Base-by-base conservation (phyloP, 192 early-diverging fungal genomes). In the Coemansia sp. region DNA sequence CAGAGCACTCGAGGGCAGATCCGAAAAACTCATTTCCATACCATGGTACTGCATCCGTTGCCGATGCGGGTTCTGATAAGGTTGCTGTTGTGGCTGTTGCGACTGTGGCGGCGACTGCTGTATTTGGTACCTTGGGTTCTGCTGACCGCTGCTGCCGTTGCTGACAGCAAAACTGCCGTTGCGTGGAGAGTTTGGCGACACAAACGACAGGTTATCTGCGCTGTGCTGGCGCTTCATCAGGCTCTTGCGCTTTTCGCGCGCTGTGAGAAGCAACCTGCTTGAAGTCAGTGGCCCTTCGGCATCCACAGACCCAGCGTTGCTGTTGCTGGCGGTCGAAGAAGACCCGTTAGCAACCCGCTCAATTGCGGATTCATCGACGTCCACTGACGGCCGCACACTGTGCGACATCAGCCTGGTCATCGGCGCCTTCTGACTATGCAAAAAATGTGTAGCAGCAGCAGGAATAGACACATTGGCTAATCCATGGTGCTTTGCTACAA, bases 191-290 rank as follows among this genome's bases (percentile, higher is more conserved):
- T 22, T 51, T 3, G 67, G 52, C 18, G 67, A 14, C 12, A 69
- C 22, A 12, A 38, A 38, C 12, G 65, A 56, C 37, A 73, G 54
- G 35, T 66, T 75, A 34, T 81, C 80, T 2, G 56, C 71, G 52
- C 80, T 83, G 62, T 68, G 56, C 59, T 83, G 80, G 15, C 80
- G 72, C n/a, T 60, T 71, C 58, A 70, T 65, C 48, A 78, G 56
- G 56, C 72, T 72, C 64, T 65, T 51, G n/a, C 75, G 80, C 28
- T 68, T 73, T 61, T 83, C 80, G 28, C 61, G 55, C 2, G 79
- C 71, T 9, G 74, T 68, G 45, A 82, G 66, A 67, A 82, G 43
- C n/a, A 18, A 51, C 2, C 39, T 33, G 17, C 66, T 70, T 35
- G 52, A n/a, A 14, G 48, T 20, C 15, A 20, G 62, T 17, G 3